Percentiles rank a stretch among this genome's conserved stretches.
phyloP scores from a whole-genome alignment of 495 filamentous ascomycete species.

The Immersiella caudata region DNA sequence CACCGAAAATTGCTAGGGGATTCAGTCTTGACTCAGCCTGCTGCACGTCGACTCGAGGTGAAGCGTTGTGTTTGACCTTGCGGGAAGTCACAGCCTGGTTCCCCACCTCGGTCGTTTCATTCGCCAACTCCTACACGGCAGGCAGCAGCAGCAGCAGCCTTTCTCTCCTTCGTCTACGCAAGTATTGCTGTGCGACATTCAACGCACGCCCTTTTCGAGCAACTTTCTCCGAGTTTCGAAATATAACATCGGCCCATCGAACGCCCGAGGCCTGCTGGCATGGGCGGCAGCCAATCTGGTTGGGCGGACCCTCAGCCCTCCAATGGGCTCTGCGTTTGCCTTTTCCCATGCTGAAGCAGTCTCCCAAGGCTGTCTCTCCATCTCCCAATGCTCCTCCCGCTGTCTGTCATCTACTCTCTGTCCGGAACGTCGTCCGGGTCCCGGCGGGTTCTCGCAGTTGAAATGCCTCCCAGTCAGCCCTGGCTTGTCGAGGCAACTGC shows the following conservation, averaged over 20 bases:
- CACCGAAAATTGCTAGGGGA: slow-evolving; percentile 11
- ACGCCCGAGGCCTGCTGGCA: neutral
- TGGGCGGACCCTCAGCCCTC: neutral
- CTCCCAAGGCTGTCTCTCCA: neutral
- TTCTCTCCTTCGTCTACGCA: neutral
- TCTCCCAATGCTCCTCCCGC: neutral
- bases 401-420: neutral
- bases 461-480: slow-evolving; percentile 3
- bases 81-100: slow-evolving; percentile 3
- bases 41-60: neutral
- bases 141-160: neutral
- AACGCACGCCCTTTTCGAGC: neutral
- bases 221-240: neutral
- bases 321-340: neutral
- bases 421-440: neutral
- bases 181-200: neutral
- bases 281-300: slow-evolving; percentile 6
- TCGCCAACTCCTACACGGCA: neutral
- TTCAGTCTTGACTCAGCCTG: neutral
- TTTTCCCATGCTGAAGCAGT: neutral
- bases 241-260: neutral
- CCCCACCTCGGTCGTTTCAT: neutral
- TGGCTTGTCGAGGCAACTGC: slow-evolving; percentile 4
- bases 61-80: neutral
- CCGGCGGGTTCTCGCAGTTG: neutral